Conservation (phyloP, 495 filamentous ascomycete genomes). For the Cercophora samala region DNA sequence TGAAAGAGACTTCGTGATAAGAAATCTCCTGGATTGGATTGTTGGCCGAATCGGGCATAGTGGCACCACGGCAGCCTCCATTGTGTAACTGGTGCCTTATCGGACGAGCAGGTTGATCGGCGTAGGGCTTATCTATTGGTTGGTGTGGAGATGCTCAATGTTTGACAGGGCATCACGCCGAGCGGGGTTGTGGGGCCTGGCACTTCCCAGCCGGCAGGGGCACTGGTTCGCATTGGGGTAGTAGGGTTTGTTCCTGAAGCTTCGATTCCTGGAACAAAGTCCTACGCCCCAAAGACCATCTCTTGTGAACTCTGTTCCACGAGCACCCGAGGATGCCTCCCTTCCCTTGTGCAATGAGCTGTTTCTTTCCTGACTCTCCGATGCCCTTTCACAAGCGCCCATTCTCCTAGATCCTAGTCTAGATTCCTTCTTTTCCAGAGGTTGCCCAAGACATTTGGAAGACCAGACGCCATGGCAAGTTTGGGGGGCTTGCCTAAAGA, state of each 20-base stretch:
- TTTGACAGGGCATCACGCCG: background rate
- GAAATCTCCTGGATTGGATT: background rate
- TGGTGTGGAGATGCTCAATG: background rate
- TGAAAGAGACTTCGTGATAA: conserved; percentile 14
- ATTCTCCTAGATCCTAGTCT: background rate
- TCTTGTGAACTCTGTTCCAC: background rate
- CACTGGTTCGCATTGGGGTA: background rate
- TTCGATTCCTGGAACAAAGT: conserved; percentile 1
- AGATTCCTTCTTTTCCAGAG: background rate
- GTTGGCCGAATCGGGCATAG: background rate
- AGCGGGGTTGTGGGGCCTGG: background rate
- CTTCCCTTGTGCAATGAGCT: background rate
- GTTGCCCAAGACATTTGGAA: background rate
- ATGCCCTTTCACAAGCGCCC: background rate
- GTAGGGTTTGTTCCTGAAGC: background rate
- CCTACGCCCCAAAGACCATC: background rate
- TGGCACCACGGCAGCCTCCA: background rate
- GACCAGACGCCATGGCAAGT: conserved; percentile 23
- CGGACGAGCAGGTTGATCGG: background rate
- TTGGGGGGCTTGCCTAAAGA: conserved; percentile 67
- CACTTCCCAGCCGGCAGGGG: background rate
- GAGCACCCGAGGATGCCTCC: background rate
- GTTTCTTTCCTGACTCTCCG: background rate
- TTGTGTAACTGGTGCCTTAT: background rate
- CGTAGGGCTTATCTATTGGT: background rate